phyloP scores from a whole-genome alignment of 345 rosid genomes.

The Cardiospermum halicacabum region DNA sequence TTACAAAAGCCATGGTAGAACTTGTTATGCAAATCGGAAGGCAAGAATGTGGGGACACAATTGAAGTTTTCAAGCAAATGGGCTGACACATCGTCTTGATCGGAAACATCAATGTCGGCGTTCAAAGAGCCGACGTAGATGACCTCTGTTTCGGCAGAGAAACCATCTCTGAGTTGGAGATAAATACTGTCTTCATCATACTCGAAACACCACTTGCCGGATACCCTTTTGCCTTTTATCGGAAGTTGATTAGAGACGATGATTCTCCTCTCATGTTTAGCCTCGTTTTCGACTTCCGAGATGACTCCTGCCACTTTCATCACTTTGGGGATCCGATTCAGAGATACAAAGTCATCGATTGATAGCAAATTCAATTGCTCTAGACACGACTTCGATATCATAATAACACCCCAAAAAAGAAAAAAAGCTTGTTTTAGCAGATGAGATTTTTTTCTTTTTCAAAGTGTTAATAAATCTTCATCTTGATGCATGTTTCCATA shows the following conservation, averaged over 20 bases:
- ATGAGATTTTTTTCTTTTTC: no score
- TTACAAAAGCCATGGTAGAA: slow-evolving; percentile 86
- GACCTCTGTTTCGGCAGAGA: slow-evolving; percentile 46
- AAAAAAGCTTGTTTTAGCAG: no score
- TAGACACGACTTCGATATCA: slow-evolving; percentile 11
- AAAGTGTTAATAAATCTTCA: not conserved
- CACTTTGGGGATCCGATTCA: slow-evolving; percentile 51
- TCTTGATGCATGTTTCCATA: slow-evolving; percentile 23
- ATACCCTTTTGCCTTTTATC: slow-evolving; percentile 31
- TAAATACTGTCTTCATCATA: slow-evolving; percentile 49
- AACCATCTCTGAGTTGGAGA: slow-evolving; percentile 64
- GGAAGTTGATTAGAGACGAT: slow-evolving; percentile 77
- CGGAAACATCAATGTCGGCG: slow-evolving; percentile 43
- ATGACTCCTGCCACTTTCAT: slow-evolving; percentile 48
- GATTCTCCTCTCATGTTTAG: slow-evolving; percentile 35
- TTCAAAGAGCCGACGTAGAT: slow-evolving; percentile 58
- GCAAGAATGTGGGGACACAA: slow-evolving; percentile 68
- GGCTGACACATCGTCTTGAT: slow-evolving; percentile 58
- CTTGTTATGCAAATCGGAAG: slow-evolving; percentile 41
- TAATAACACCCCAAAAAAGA: not conserved
- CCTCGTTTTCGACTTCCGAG: slow-evolving; percentile 27
- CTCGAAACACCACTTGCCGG: slow-evolving; percentile 47
- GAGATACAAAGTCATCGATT: slow-evolving; percentile 48
- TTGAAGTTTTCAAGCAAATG: slow-evolving; percentile 40
- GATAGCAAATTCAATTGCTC: slow-evolving; percentile 55